A percentile compares a stretch with the other conserved stretches of the same genome.
phyloP scores from a whole-genome alignment of 2,329 filamentous ascomycete species.

The Elsinoe fawcettii region DNA sequence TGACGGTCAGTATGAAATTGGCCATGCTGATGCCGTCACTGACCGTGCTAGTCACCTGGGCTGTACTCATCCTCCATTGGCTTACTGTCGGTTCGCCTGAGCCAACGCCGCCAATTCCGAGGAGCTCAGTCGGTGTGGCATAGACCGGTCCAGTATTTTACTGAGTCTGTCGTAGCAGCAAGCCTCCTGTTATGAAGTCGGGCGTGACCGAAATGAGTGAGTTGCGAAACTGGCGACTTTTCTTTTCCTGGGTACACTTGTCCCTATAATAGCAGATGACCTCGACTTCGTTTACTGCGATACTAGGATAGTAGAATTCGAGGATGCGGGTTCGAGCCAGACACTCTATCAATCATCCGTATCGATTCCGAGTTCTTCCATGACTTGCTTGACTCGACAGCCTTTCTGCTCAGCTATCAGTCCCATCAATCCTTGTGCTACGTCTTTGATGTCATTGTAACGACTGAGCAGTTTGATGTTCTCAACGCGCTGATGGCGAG shows the following conservation, averaged over 20 bases:
- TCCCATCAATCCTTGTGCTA: conserved; percentile 58
- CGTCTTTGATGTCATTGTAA: conserved; percentile 65
- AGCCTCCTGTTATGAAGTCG: too few species aligned
- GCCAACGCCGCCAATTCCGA: conserved; percentile 16
- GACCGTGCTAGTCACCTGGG: conserved; percentile 29
- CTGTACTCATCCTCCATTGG: conserved; percentile 30
- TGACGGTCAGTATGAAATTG: conserved; percentile 29
- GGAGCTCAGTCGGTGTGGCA: background rate
- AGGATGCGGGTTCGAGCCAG: background rate
- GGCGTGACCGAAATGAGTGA: too few species aligned
- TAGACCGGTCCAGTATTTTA: too few species aligned
- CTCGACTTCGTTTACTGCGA: too few species aligned
- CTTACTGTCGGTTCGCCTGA: conserved; percentile 27
- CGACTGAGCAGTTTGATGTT: conserved; percentile 60
- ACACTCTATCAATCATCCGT: conserved; percentile 36
- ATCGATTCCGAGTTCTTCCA: conserved; percentile 41
- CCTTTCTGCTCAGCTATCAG: conserved; percentile 59
- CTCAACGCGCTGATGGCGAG: background rate
- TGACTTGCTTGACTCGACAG: conserved; percentile 44
- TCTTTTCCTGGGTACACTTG: too few species aligned
- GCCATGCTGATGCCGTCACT: background rate
- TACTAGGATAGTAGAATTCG: background rate
- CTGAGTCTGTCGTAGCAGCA: too few species aligned
- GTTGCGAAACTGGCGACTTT: too few species aligned
- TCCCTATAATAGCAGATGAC: too few species aligned